These are phyloP conservation scores for Elsinoe australis DNA, from an alignment of 2,329 filamentous ascomycete genomes.

Conservation along the genomic window DNA sequence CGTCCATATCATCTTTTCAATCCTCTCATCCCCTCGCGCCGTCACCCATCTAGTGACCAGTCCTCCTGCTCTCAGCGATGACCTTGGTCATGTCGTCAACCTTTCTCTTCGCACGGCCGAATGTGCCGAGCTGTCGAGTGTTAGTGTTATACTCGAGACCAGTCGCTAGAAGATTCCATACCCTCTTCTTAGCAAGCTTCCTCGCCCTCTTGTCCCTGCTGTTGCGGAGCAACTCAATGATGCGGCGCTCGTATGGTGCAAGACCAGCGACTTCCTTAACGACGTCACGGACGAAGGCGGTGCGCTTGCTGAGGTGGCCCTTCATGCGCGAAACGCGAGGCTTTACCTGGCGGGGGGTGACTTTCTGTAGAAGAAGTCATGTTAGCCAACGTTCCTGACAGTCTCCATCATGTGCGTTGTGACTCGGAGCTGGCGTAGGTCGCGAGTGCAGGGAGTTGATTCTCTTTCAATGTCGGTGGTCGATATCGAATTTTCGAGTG, in stretches of 20 bases:
- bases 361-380: conserved; percentile 33
- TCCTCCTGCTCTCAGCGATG: conserved; percentile 89
- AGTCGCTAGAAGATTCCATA: too few relatives aligned
- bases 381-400: conserved; percentile 18
- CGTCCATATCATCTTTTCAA: background rate
- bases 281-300: conserved; percentile 91
- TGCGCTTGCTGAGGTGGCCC: conserved; percentile 94
- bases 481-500: conserved; percentile 22
- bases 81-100: conserved; percentile 97
- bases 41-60: conserved; percentile 53
- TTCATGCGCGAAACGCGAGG: conserved; percentile 62
- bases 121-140: conserved; percentile 74
- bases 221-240: conserved; percentile 98
- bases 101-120: conserved; percentile 98
- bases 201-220: conserved; percentile 98
- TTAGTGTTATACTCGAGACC: too few relatives aligned
- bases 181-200: conserved; percentile 98
- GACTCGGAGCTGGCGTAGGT: too few relatives aligned
- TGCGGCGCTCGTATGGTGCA: conserved; percentile 75
- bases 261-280: conserved; percentile 89
- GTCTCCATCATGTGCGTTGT: too few relatives aligned
- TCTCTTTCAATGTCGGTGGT: background rate
- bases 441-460: background rate
- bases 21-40: background rate
- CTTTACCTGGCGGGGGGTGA: conserved; percentile 45